Evolutionary conservation across 495 filamentous ascomycete species (phyloP).

Genomic region (Penicillium macrosclerotiorum): DNA sequence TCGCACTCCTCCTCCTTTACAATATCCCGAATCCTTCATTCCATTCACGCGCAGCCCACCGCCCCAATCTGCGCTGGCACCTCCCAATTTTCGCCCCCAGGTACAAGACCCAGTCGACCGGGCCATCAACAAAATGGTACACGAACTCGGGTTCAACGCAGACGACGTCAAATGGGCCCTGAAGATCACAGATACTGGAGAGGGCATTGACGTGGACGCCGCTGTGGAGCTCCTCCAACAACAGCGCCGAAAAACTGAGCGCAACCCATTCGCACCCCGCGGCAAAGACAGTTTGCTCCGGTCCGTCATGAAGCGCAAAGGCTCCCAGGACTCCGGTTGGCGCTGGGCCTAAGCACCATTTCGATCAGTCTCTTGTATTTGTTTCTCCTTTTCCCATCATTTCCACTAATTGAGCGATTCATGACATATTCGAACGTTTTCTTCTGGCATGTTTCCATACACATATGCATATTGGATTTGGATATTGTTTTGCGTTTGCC

Average conservation of each 20-base stretch:
- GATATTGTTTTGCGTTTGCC: no score
- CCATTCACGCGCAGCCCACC: slow-evolving; percentile 4
- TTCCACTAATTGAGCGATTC: no score
- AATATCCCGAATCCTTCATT: slow-evolving; percentile 1
- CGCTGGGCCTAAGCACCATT: slow-evolving; percentile 31
- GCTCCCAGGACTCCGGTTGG: slow-evolving; percentile 35
- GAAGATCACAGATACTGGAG: slow-evolving; percentile 52
- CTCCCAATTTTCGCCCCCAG: slow-evolving; percentile 33
- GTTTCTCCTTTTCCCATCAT: not conserved
- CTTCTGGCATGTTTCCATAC: no score
- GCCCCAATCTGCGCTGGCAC: slow-evolving; percentile 8
- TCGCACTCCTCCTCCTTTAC: not conserved
- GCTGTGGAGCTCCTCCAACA: slow-evolving; percentile 44
- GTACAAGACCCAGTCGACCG: slow-evolving; percentile 53
- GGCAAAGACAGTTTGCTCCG: slow-evolving; percentile 22
- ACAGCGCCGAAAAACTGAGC: slow-evolving; percentile 35
- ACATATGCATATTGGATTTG: no score
- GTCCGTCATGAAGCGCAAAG: slow-evolving; percentile 30
- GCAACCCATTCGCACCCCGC: slow-evolving; percentile 15
- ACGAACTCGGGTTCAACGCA: slow-evolving; percentile 46
- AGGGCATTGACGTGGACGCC: slow-evolving; percentile 46
- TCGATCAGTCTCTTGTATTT: not conserved
- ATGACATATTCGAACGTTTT: no score
- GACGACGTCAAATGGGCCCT: slow-evolving; percentile 52
- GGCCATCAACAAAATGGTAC: slow-evolving; percentile 47